Conservation (phyloP, 2,329 filamentous ascomycete species). For the Aureobasidium musti region DNA sequence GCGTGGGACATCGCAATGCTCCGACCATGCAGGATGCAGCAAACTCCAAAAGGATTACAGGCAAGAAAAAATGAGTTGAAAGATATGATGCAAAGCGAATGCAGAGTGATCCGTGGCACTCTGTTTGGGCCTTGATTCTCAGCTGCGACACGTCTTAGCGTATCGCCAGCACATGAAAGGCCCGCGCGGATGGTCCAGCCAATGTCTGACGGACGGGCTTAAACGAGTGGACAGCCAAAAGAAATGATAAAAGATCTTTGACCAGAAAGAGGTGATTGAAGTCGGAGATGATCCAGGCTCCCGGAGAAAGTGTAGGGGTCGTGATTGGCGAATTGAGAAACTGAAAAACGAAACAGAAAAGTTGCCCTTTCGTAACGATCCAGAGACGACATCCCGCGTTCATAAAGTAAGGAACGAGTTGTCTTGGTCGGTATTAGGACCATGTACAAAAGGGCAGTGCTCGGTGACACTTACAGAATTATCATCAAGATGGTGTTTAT, state of each 20-base stretch:
- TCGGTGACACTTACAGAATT: background rate
- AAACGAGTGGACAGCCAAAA: conserved; percentile 23
- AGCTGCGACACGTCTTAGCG: conserved; percentile 17
- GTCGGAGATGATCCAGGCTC: conserved; percentile 15
- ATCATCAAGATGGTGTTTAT: conserved; percentile 12
- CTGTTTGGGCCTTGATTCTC: conserved; percentile 24
- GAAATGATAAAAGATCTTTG: conserved; percentile 21
- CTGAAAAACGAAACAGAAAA: conserved; percentile 13
- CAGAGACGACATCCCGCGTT: conserved; percentile 13
- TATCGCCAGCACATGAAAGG: conserved; percentile 15
- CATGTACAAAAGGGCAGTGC: background rate
- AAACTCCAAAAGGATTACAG: conserved; percentile 1
- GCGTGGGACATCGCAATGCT: conserved; percentile 20
- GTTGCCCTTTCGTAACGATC: conserved; percentile 3
- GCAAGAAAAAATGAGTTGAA: background rate
- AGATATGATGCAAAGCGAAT: conserved; percentile 26
- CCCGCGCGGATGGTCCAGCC: conserved; percentile 28
- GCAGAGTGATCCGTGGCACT: conserved; percentile 29
- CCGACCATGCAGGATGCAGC: conserved; percentile 25
- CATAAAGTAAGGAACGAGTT: background rate
- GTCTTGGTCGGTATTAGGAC: conserved; percentile 5
- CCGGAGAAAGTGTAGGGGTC: conserved; percentile 25
- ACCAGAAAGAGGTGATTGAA: conserved; percentile 28
- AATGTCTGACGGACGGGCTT: conserved; percentile 26
- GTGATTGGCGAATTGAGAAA: conserved; percentile 6